phyloP scores from a whole-genome alignment of 108 stramenopile species.

The Bacterosira constricta region DNA sequence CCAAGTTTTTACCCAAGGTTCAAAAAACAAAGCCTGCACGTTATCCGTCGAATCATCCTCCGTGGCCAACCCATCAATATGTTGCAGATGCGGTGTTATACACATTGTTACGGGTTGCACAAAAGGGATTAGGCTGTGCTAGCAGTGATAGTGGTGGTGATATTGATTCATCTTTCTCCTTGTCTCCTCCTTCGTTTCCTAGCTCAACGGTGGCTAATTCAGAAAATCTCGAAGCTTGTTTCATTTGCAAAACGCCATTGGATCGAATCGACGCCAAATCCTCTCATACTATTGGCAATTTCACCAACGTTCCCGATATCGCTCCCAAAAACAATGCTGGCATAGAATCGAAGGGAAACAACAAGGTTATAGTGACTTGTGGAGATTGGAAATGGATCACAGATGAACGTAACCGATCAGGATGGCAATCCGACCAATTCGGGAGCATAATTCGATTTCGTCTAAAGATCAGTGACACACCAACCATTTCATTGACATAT shows the following conservation, averaged over 20 bases:
- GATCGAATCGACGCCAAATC: slow-evolving; percentile 22
- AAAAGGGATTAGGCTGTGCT: slow-evolving; percentile 9
- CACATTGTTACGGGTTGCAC: slow-evolving; percentile 1
- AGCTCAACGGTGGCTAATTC: slow-evolving; percentile 5
- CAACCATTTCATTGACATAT: slow-evolving; percentile 23
- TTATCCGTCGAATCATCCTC: slow-evolving; percentile 20
- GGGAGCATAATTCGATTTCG: slow-evolving; percentile 31
- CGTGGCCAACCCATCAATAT: slow-evolving; percentile 35
- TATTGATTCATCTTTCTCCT: too few relatives aligned
- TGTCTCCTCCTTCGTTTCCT: too few relatives aligned
- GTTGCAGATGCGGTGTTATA: slow-evolving; percentile 24
- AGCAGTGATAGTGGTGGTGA: background rate
- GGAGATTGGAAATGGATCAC: slow-evolving; percentile 42
- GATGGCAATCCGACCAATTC: slow-evolving; percentile 33
- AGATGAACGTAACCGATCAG: slow-evolving; percentile 27
- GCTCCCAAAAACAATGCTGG: background rate
- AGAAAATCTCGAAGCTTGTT: slow-evolving; percentile 8
- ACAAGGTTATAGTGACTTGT: slow-evolving; percentile 20
- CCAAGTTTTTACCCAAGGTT: slow-evolving; percentile 4
- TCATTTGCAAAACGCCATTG: slow-evolving; percentile 13
- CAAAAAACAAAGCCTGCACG: slow-evolving; percentile 9
- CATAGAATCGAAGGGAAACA: background rate
- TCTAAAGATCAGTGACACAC: slow-evolving; percentile 3
- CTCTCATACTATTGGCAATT: background rate
- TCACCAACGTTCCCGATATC: too few relatives aligned